phyloP scores from a whole-genome alignment of 352 stramenopile species.

The Globisporangium rhizosaccharum region DNA sequence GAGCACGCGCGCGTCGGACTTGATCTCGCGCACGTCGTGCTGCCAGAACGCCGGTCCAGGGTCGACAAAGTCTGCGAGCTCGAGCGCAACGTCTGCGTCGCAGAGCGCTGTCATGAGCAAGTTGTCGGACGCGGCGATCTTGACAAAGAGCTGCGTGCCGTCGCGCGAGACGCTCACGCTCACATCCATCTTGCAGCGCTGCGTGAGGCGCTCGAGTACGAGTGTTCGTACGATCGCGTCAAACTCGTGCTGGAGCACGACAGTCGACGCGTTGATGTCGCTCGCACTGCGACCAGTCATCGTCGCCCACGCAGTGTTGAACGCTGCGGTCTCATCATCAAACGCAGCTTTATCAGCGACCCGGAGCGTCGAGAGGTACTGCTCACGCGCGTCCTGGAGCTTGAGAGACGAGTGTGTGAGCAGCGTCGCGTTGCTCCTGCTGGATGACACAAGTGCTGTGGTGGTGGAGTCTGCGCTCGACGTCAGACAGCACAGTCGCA shows the following conservation, averaged over 20 bases:
- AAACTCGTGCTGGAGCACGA: slow-evolving; percentile 42
- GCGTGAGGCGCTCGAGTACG: slow-evolving; percentile 40
- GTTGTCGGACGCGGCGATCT: slow-evolving; percentile 56
- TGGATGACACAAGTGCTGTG: not conserved
- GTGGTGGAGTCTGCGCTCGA: not conserved
- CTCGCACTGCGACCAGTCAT: slow-evolving; percentile 12
- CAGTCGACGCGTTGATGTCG: not conserved
- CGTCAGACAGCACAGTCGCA: not conserved
- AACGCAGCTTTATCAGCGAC: slow-evolving; percentile 9
- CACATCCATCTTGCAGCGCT: slow-evolving; percentile 49
- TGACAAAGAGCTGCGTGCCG: slow-evolving; percentile 36
- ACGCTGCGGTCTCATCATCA: slow-evolving; percentile 12
- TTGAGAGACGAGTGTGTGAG: slow-evolving; percentile 10
- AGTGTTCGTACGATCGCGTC: slow-evolving; percentile 55
- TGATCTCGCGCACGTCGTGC: slow-evolving; percentile 34
- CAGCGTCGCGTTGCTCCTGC: not conserved
- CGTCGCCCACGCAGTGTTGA: slow-evolving; percentile 20
- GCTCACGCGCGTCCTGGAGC: slow-evolving; percentile 12
- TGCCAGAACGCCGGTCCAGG: slow-evolving; percentile 43
- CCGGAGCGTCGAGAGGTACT: slow-evolving; percentile 21
- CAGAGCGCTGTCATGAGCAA: slow-evolving; percentile 55
- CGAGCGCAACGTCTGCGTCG: slow-evolving; percentile 43
- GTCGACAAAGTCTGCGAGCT: slow-evolving; percentile 56
- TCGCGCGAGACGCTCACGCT: slow-evolving; percentile 48
- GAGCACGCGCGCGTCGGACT: slow-evolving; percentile 36